Percentiles rank a stretch among this genome's conserved stretches.
phyloP scores from a whole-genome alignment of 768 basidiomycete species.

The Macrocybe gigantea region DNA sequence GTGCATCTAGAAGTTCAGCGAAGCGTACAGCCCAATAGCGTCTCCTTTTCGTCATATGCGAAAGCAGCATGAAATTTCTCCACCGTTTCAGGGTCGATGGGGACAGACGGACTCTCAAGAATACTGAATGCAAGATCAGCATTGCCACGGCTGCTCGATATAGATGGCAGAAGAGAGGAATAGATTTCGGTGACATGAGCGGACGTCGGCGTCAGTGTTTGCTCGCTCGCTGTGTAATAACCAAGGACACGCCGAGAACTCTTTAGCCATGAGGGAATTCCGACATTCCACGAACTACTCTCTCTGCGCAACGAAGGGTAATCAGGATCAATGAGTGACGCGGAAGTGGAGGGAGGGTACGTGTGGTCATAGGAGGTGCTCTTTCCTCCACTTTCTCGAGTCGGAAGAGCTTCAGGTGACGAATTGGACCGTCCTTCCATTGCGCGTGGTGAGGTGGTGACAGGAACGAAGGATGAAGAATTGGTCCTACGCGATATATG shows the following conservation, averaged over 20 bases:
- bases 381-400: too few species aligned
- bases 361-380: conserved; percentile 45
- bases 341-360: conserved; percentile 70
- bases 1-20: not conserved
- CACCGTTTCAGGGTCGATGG: conserved; percentile 53
- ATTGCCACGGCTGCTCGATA: conserved; percentile 24
- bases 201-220: conserved; percentile 19
- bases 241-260: conserved; percentile 37
- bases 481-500: conserved; percentile 56
- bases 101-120: conserved; percentile 64
- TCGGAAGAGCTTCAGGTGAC: too few species aligned
- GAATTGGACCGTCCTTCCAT: not conserved
- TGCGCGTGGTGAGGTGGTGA: conserved; percentile 37
- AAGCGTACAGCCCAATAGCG: conserved; percentile 77
- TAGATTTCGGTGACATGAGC: conserved; percentile 56
- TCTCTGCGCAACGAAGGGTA: conserved; percentile 43
- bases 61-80: conserved; percentile 81
- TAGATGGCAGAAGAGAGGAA: conserved; percentile 32
- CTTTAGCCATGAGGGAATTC: conserved; percentile 70
- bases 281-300: conserved; percentile 53
- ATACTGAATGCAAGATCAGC: conserved; percentile 76
- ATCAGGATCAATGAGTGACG: conserved; percentile 42
- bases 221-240: conserved; percentile 19
- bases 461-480: conserved; percentile 54
- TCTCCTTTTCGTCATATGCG: conserved; percentile 86